Evolutionary conservation across 164 flowering plant species (phyloP), one percentile per base, ranked within the genome.

Genomic region (Nymphaea thermarum): DNA sequence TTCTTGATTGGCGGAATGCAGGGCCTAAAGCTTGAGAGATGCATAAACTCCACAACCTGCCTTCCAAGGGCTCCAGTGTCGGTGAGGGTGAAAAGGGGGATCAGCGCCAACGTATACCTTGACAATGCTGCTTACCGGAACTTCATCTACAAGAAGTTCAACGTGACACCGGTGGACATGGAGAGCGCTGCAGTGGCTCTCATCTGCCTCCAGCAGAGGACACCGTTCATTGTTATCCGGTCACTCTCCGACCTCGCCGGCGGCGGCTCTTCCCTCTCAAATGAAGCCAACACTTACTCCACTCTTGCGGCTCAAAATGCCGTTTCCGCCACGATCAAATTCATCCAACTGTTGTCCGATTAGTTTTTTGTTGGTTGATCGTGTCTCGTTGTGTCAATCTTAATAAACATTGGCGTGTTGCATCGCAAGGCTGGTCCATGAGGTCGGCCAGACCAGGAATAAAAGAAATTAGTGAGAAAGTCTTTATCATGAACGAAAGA

Each of bases 131-230:
- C 82, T 0, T 78, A 76, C 63, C 70, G 82, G n/a, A 36, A n/a
- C 16, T 82, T 82, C 74, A 10, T 80, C 6, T 4, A 71, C 42
- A 44, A 67, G 0, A 75, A 77, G 51, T 82, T 80, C 65, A 68
- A 77, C 7, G 72, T 72, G 0, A 77, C 78, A 6, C 69, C 82
- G 1, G 60, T 75, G 7, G 83, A 82, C 71, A 80, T 80, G 85
- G 85, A 82, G 60, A 80, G 77, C 3, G 79, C 80, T 0, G 73
- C 78, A 5, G 78, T 82, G 55, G 83, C 83, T 3, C 69, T 82
- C 3, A 44, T 75, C 3, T 78, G 79, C 45, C 67, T 47, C 25
- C 80, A 82, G 66, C 76, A 76, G 45, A 77, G 44, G 60, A 59
- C 51, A 6, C 81, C 85, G 42, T 82, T 79, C 71, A 82, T 82